Conservation (phyloP, 208 protist genomes). For the Acanthamoeba royreba region DNA sequence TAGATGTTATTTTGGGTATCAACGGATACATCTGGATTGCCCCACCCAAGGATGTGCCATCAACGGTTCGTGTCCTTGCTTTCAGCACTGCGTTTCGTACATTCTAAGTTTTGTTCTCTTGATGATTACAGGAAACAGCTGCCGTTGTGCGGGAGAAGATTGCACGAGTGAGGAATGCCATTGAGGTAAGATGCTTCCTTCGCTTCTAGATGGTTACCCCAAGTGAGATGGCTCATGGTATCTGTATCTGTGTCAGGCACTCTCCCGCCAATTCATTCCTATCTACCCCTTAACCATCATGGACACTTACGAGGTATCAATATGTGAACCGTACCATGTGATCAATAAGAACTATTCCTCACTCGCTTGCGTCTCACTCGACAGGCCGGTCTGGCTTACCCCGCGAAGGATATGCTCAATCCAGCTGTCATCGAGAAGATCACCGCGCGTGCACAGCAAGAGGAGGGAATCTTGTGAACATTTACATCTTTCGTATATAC, state of each 20-base stretch:
- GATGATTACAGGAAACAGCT: background rate
- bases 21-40: constrained; percentile 79
- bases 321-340: background rate
- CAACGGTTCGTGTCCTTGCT: background rate
- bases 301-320: constrained; percentile 50
- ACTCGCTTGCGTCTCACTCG: background rate
- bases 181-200: background rate
- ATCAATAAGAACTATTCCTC: background rate
- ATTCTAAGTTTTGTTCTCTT: background rate
- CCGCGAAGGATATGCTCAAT: constrained; percentile 16
- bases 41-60: background rate
- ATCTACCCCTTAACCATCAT: constrained; percentile 59
- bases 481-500: no score
- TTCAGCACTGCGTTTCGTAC: background rate
- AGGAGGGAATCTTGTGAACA: background rate
- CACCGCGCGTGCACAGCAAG: background rate
- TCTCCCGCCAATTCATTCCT: constrained; percentile 42
- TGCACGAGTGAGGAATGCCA: constrained; percentile 54
- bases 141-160: constrained; percentile 46
- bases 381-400: background rate
- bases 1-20: constrained; percentile 79
- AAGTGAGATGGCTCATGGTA: background rate
- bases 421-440: background rate
- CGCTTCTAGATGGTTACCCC: background rate
- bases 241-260: background rate